phyloP scores from a whole-genome alignment of 345 rosid genomes.

The Lepidium aucheri region DNA sequence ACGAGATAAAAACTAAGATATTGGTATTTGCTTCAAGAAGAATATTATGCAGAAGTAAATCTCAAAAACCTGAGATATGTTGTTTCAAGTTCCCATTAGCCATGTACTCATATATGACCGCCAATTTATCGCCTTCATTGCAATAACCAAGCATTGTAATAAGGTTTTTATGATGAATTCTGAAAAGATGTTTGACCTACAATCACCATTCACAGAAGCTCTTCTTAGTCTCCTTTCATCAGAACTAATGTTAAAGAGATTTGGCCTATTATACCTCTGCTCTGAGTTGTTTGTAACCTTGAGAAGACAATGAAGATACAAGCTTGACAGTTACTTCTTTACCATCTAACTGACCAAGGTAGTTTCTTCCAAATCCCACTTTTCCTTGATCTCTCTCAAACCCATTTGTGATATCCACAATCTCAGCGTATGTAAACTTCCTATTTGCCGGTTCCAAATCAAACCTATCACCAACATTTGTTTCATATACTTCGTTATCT shows the following conservation, averaged over 20 bases:
- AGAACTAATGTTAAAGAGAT: not conserved
- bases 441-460: slow-evolving; percentile 23
- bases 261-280: slow-evolving; percentile 31
- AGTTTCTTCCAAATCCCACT: slow-evolving; percentile 52
- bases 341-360: slow-evolving; percentile 32
- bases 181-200: slow-evolving; percentile 44
- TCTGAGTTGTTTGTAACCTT: slow-evolving; percentile 40
- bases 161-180: slow-evolving; percentile 50
- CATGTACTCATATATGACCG: slow-evolving; percentile 48
- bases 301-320: slow-evolving; percentile 35
- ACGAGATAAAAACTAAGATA: not conserved
- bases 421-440: slow-evolving; percentile 30
- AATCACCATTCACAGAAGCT: slow-evolving; percentile 16
- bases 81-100: slow-evolving; percentile 38
- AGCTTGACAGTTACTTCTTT: slow-evolving; percentile 52
- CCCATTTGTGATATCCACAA: slow-evolving; percentile 34
- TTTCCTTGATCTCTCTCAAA: slow-evolving; percentile 36
- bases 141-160: slow-evolving; percentile 47
- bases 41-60: not conserved
- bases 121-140: slow-evolving; percentile 37
- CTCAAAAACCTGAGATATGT: slow-evolving; percentile 34
- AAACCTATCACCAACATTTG: slow-evolving; percentile 3
- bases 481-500: slow-evolving; percentile 4
- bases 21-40: not conserved
- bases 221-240: not conserved